Percentiles rank a stretch among this genome's conserved stretches.
Evolutionary conservation across 164 flowering plant species (phyloP).

Genomic region (Vitis rotundifolia): DNA sequence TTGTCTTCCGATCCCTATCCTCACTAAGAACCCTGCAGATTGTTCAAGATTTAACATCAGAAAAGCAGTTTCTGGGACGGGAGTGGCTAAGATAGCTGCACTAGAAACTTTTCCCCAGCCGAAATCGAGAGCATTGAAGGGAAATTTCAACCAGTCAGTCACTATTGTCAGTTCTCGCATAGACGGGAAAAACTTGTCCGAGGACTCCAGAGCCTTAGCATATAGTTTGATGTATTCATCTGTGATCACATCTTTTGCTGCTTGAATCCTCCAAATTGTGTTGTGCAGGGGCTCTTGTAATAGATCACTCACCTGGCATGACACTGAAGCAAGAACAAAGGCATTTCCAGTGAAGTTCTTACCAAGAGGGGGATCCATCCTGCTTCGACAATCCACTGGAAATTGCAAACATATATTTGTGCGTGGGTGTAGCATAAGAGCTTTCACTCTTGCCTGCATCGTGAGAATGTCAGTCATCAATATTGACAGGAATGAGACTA

Average conservation of each 20-base stretch:
- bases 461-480: not conserved
- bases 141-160: conserved; percentile 27
- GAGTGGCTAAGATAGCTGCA: conserved; percentile 19
- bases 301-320: conserved; percentile 17
- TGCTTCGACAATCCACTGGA: conserved; percentile 24
- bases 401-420: conserved; percentile 28
- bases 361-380: conserved; percentile 19
- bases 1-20: conserved; percentile 23
- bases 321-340: conserved; percentile 27
- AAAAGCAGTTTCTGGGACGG: conserved; percentile 30
- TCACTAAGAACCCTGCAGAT: conserved; percentile 17
- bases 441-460: conserved; percentile 30
- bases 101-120: conserved; percentile 23
- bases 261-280: conserved; percentile 23
- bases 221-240: conserved; percentile 21
- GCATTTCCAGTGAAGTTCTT: conserved; percentile 30
- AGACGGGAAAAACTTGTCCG: conserved; percentile 32
- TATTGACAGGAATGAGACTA: not conserved
- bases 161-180: conserved; percentile 28
- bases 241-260: conserved; percentile 19
- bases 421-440: conserved; percentile 17
- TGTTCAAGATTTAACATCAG: conserved; percentile 21
- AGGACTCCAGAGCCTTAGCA: conserved; percentile 21
- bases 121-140: conserved; percentile 24
- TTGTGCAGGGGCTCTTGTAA: conserved; percentile 21